Conservation (phyloP, 768 basidiomycete genomes). For the Leccinum olivaceopallidum region DNA sequence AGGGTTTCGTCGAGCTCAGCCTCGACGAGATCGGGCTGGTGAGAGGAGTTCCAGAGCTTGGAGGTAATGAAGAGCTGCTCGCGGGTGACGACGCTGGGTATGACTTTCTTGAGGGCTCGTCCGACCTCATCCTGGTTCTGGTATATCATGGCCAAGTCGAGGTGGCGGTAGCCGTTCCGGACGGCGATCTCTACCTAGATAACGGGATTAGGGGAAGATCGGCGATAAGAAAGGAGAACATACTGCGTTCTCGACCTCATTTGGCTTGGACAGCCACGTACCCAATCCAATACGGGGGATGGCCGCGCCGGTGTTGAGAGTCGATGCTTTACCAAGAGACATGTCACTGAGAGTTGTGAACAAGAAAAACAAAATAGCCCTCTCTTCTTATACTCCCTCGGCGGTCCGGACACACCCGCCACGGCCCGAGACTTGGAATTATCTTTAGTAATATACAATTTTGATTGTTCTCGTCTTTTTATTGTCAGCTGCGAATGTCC, state of each 20-base stretch:
- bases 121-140: constrained; percentile 79
- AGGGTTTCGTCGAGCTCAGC: constrained; percentile 78
- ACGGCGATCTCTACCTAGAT: constrained; percentile 76
- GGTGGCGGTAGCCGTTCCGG: constrained; percentile 75
- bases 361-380: no score
- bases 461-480: no score
- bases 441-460: no score
- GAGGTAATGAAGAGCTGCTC: constrained; percentile 81
- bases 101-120: constrained; percentile 71
- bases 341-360: no score
- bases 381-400: background rate
- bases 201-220: constrained; percentile 1
- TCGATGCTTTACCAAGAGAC: constrained; percentile 41
- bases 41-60: constrained; percentile 81
- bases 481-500: no score
- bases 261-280: constrained; percentile 75
- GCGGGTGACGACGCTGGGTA: constrained; percentile 74
- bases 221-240: constrained; percentile 11
- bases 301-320: constrained; percentile 47
- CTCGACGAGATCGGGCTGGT: constrained; percentile 66
- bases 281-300: constrained; percentile 83
- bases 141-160: constrained; percentile 83
- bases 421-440: constrained; percentile 4
- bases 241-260: constrained; percentile 76
- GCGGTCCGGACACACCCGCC: constrained; percentile 11